These are phyloP conservation scores for Aspergillus sclerotialis DNA, from an alignment of 2,329 filamentous ascomycete genomes.

Conservation along the genomic window DNA sequence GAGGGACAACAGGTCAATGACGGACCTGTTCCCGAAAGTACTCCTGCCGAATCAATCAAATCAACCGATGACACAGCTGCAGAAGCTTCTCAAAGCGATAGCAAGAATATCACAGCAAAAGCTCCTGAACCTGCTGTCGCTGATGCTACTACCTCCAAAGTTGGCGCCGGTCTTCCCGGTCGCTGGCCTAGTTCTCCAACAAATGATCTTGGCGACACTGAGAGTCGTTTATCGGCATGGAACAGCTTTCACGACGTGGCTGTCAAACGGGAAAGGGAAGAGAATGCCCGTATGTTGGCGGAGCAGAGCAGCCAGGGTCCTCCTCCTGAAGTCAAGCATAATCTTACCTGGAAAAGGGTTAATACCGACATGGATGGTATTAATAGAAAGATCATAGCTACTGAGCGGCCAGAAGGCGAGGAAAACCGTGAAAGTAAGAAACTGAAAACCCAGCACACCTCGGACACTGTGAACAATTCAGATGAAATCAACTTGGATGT, in stretches of 20 bases:
- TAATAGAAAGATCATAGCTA: constrained; percentile 15
- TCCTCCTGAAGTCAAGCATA: constrained; percentile 17
- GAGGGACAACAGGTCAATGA: constrained; percentile 4
- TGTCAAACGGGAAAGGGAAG: constrained; percentile 25
- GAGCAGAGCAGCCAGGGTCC: constrained; percentile 14
- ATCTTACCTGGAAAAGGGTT: constrained; percentile 34
- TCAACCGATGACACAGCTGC: neutral
- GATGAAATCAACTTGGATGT: constrained; percentile 38
- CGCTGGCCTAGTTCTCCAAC: neutral
- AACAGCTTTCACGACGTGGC: constrained; percentile 29
- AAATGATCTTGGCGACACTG: constrained; percentile 2
- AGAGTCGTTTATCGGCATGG: constrained; percentile 29
- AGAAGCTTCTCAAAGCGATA: neutral
- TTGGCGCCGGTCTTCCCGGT: neutral
- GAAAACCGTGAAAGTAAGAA: constrained; percentile 11
- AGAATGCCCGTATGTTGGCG: constrained; percentile 20
- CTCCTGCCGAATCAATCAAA: neutral
- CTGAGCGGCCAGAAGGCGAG: constrained; percentile 10
- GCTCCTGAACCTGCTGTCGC: neutral
- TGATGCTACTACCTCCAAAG: neutral
- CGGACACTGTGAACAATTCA: constrained; percentile 40
- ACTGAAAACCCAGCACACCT: constrained; percentile 12
- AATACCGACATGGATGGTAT: constrained; percentile 22
- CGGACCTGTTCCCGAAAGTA: constrained; percentile 4
- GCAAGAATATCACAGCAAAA: neutral